phyloP scores from a whole-genome alignment of 768 basidiomycete species.

The Amanita pallidorosea region DNA sequence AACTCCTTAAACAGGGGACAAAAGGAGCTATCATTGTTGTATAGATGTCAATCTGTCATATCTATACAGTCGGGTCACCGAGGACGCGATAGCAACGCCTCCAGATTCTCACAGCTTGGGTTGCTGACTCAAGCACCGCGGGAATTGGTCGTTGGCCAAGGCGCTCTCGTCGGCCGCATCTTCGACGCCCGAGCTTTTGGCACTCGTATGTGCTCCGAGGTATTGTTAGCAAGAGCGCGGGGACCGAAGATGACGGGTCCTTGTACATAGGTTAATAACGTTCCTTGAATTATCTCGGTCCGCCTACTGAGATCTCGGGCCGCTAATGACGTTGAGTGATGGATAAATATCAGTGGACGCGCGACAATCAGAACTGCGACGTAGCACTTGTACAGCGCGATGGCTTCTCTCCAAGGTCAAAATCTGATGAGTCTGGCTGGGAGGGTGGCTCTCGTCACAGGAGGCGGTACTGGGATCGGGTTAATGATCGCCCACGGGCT shows the following conservation, averaged over 20 bases:
- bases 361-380: not conserved
- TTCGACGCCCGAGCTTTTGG: not conserved
- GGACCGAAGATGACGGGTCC: not conserved
- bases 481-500: constrained; percentile 64
- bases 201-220: not conserved
- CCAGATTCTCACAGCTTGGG: not conserved
- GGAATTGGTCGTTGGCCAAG: too few relatives aligned
- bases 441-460: constrained; percentile 45
- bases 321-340: not conserved
- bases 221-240: constrained; percentile 1
- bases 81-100: not conserved
- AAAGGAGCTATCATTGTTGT: not conserved
- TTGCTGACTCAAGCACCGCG: not conserved
- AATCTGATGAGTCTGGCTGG: constrained; percentile 42
- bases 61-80: not conserved
- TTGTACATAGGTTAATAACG: not conserved
- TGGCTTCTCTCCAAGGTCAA: constrained; percentile 14
- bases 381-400: not conserved
- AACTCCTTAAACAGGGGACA: not conserved
- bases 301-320: not conserved
- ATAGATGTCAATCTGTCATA: not conserved
- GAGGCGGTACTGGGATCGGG: constrained; percentile 43
- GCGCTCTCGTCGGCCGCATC: too few relatives aligned
- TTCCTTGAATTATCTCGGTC: not conserved
- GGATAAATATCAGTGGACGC: not conserved